Evolutionary conservation across 495 filamentous ascomycete species (phyloP), one percentile per base, ranked within the genome.

Genomic region (Trichoderma orchidacearum): DNA sequence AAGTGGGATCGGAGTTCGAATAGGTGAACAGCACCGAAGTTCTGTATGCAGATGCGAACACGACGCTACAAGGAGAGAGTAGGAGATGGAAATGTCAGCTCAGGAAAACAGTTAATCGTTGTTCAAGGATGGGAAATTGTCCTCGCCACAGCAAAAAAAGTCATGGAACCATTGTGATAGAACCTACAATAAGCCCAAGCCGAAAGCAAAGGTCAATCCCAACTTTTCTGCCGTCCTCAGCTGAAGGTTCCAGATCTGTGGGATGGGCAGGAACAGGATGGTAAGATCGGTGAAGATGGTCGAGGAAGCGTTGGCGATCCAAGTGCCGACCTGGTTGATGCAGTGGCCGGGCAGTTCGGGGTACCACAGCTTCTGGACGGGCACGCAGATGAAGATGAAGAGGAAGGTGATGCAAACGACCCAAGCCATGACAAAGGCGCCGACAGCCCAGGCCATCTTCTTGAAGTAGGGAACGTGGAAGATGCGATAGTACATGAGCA

Each of bases 361-460:
- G 45, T 74, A 61, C 71, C 70, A 77, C 29, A 66, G 60, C 38
- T 67, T 70, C 30, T 63, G 30, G 21, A 77, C 63, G 0, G 72
- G 74, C 2, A 58, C 64, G 56, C 74, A 79, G 56, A 73, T 68
- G 55, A 76, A 70, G 28, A 76, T 63, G 31, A 65, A 69, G 12
- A 70, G 59, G 35, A 72, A 65, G 30, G 70, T 70, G 56, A 72
- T 70, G 55, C 62, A 66, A 21, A 72, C 62, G 3, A 67, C 62
- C 69, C 75, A 77, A 13, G 55, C 34, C 15, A 73, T 57, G 3
- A 69, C 61, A 27, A 74, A 69, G 23, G 53, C 60, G 27, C 72
- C 69, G 53, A 75, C 61, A n/a, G 65, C 60, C 54, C 68, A 66
- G 12, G 66, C 63, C 58, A 63, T 65, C 36, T 58, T 62, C 50